Conservation (phyloP, 768 basidiomycete species). For the Suillus lakei region DNA sequence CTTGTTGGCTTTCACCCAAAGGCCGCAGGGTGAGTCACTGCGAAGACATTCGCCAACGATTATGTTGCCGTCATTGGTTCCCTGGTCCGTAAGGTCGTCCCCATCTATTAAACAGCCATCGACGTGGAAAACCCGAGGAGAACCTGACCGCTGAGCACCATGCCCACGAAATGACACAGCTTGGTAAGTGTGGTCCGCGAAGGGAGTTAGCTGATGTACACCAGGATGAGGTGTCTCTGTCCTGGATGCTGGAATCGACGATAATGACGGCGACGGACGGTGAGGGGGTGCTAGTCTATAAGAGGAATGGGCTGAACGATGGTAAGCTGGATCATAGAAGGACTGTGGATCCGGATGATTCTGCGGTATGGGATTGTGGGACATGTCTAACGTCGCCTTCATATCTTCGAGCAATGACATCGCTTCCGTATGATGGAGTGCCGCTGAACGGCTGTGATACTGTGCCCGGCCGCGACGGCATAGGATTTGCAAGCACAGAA, state of each 20-base stretch:
- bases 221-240: not conserved
- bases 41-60: constrained; percentile 2
- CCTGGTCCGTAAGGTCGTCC: not conserved
- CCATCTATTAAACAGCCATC: not conserved
- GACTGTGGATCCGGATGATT: not conserved
- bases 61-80: not conserved
- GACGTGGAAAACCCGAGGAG: not conserved
- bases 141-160: not conserved
- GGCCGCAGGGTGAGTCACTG: constrained; percentile 1
- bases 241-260: not conserved
- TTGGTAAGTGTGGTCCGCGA: not conserved
- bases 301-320: not conserved
- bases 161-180: too few species aligned
- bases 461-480: not conserved
- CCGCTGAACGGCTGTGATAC: not conserved
- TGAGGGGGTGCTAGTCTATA: too few species aligned
- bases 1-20: constrained; percentile 12
- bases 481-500: not conserved
- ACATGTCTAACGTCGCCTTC: not conserved
- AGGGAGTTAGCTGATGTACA: too few species aligned
- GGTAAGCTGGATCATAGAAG: not conserved
- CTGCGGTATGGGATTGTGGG: not conserved
- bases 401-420: not conserved
- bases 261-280: not conserved
- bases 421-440: not conserved